Evolutionary conservation across 225 moss, liverwort and hornwort species (phyloP).

Genomic region (Marchantia paleacea): DNA sequence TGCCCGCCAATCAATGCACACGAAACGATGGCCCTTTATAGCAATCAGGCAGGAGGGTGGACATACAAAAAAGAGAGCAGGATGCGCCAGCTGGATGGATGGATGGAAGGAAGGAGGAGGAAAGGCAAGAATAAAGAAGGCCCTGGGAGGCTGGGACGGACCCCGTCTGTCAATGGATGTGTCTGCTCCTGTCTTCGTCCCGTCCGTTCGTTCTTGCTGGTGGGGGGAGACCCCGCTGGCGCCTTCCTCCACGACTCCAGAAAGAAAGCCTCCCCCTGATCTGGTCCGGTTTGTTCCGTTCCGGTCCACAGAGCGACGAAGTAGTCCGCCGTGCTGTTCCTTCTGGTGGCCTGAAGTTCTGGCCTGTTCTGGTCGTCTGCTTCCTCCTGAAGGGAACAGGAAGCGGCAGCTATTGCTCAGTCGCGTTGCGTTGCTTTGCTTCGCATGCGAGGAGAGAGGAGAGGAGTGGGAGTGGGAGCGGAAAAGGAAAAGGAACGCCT

Average conservation of each 20-base stretch:
- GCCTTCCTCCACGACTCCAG: neutral
- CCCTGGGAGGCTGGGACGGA: neutral
- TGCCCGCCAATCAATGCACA: neutral
- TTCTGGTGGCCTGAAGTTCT: neutral
- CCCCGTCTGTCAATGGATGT: conserved; percentile 32
- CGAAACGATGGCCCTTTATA: neutral
- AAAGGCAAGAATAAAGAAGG: neutral
- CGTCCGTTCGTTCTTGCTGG: neutral
- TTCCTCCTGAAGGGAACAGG: neutral
- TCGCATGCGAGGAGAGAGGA: neutral
- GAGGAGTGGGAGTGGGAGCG: neutral
- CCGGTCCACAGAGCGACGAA: neutral
- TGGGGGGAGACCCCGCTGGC: no score
- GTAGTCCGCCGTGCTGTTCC: no score
- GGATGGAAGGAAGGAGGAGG: neutral
- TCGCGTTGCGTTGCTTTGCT: neutral
- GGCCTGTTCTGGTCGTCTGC: neutral
- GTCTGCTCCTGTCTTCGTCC: conserved; percentile 10
- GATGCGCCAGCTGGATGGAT: neutral
- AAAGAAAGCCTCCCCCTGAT: neutral
- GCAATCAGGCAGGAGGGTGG: neutral
- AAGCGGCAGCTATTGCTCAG: neutral
- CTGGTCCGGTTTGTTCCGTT: neutral
- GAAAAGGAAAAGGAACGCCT: neutral
- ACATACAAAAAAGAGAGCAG: neutral